phyloP scores from a whole-genome alignment of 768 basidiomycete species.

The Serendipita sp. region DNA sequence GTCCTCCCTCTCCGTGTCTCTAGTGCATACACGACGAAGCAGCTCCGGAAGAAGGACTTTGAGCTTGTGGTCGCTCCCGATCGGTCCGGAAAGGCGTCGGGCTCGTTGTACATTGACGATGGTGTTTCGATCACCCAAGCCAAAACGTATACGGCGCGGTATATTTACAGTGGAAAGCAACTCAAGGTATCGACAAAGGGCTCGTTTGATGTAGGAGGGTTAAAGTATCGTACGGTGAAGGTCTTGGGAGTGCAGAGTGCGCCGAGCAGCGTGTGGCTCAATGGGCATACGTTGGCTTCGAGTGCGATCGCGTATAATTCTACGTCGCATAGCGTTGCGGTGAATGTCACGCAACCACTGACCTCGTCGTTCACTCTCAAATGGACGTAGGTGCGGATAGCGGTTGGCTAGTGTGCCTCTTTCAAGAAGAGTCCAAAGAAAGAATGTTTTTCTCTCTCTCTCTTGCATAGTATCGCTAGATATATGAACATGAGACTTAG shows the following conservation, averaged over 20 bases:
- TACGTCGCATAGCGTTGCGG: background rate
- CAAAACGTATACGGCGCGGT: background rate
- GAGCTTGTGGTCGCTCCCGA: background rate
- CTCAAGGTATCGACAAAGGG: background rate
- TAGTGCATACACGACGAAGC: slow-evolving; percentile 2
- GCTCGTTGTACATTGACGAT: slow-evolving; percentile 7
- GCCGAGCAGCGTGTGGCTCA: background rate
- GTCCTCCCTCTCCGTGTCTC: slow-evolving; percentile 40
- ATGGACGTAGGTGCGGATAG: background rate
- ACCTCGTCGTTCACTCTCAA: background rate
- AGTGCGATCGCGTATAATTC: background rate
- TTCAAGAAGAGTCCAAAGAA: no score
- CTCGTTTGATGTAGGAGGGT: background rate
- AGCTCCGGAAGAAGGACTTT: background rate
- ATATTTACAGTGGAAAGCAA: background rate
- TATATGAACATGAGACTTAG: no score
- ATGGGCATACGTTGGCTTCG: background rate
- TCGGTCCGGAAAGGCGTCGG: background rate
- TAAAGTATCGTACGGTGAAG: background rate
- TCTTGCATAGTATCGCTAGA: no score
- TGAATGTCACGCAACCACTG: background rate
- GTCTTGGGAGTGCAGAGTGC: background rate
- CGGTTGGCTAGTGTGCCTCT: no score
- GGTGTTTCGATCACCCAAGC: background rate
- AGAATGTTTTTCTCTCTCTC: no score